Conservation (phyloP, 2,329 filamentous ascomycete species). For the Chaetomium sp. region DNA sequence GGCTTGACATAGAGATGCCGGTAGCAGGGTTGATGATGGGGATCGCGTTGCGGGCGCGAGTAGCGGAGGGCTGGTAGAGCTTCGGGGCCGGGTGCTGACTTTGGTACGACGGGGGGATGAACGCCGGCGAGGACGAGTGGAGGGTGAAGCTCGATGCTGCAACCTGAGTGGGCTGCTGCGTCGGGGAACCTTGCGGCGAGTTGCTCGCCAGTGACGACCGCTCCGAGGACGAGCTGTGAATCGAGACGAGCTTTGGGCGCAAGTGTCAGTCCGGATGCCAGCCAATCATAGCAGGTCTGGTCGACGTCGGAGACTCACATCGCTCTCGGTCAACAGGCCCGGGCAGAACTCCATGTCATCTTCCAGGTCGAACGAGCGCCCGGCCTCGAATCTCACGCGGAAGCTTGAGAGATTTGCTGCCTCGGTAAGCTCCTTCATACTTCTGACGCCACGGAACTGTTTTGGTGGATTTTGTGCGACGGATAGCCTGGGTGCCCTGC, state of each 20-base stretch:
- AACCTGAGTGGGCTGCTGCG: slow-evolving; percentile 81
- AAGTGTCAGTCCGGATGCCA: slow-evolving; percentile 30
- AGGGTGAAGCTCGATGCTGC: slow-evolving; percentile 76
- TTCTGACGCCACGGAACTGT: slow-evolving; percentile 82
- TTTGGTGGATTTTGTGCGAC: slow-evolving; percentile 81
- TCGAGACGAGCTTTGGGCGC: slow-evolving; percentile 72
- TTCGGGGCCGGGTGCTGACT: slow-evolving; percentile 70
- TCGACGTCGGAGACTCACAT: slow-evolving; percentile 63
- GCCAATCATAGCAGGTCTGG: slow-evolving; percentile 12
- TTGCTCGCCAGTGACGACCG: slow-evolving; percentile 93
- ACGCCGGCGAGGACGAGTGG: slow-evolving; percentile 67
- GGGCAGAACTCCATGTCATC: slow-evolving; percentile 97
- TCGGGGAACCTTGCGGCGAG: slow-evolving; percentile 87
- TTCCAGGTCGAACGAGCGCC: slow-evolving; percentile 90
- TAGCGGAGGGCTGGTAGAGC: slow-evolving; percentile 86
- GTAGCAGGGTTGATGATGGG: slow-evolving; percentile 97
- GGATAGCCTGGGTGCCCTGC: slow-evolving; percentile 78
- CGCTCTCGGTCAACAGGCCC: slow-evolving; percentile 85
- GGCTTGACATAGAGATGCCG: slow-evolving; percentile 84
- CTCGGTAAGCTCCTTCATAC: slow-evolving; percentile 84
- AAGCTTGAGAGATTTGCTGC: slow-evolving; percentile 75
- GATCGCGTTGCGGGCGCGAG: slow-evolving; percentile 90
- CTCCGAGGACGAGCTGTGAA: slow-evolving; percentile 86
- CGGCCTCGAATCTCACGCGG: slow-evolving; percentile 85
- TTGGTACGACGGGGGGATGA: slow-evolving; percentile 67